phyloP scores from a whole-genome alignment of 148 eudicot species.

The Chenopodium formosanum region DNA sequence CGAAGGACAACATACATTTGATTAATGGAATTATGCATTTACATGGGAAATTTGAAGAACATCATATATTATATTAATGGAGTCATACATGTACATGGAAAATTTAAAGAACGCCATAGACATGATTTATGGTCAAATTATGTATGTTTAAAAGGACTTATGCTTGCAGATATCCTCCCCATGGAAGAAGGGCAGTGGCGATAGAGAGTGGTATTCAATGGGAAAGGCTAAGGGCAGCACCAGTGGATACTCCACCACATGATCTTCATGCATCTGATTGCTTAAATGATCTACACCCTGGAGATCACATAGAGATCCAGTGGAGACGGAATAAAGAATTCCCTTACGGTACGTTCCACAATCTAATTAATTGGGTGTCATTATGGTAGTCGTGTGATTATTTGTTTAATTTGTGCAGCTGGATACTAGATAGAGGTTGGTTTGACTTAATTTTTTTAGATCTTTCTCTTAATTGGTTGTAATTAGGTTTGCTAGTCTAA shows the following conservation, averaged over 20 bases:
- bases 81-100: background rate
- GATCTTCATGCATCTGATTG: constrained; percentile 78
- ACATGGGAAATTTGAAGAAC: too few relatives aligned
- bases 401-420: constrained; percentile 15
- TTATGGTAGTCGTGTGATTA: constrained; percentile 8
- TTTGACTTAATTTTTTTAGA: constrained; percentile 10
- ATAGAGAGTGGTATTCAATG: constrained; percentile 68
- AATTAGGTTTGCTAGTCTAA: background rate
- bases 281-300: constrained; percentile 68
- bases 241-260: constrained; percentile 66
- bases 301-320: constrained; percentile 94
- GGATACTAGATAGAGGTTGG: constrained; percentile 18
- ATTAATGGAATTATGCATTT: too few relatives aligned
- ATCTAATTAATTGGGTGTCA: background rate
- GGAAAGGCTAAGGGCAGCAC: constrained; percentile 85
- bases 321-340: constrained; percentile 96
- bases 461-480: background rate
- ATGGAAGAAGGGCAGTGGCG: constrained; percentile 76
- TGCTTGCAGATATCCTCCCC: constrained; percentile 77
- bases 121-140: background rate
- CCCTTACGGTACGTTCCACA: constrained; percentile 75
- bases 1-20: too few relatives aligned
- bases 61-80: too few relatives aligned
- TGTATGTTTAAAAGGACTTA: background rate
- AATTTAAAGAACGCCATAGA: background rate